phyloP scores from a whole-genome alignment of 192 early-diverging fungal species.

The Pilaira anomala region DNA sequence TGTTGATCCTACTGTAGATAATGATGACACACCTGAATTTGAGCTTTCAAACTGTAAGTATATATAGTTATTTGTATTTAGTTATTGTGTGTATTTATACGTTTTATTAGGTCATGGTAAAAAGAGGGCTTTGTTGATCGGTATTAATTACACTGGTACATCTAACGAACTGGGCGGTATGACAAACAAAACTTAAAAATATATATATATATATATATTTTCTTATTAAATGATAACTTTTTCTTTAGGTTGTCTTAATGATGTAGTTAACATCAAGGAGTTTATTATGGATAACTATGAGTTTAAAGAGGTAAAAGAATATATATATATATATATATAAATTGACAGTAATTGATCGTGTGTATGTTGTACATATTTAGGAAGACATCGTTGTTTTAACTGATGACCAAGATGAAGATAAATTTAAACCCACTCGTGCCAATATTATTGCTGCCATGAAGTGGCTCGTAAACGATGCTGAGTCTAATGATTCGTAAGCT shows the following conservation, averaged over 20 bases:
- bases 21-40: slow-evolving; percentile 31
- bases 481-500: slow-evolving; percentile 67
- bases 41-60: slow-evolving; percentile 47
- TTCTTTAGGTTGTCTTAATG: slow-evolving; percentile 71
- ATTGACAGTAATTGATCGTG: background rate
- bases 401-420: slow-evolving; percentile 65
- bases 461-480: slow-evolving; percentile 75
- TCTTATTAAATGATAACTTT: background rate
- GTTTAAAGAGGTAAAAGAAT: slow-evolving; percentile 44
- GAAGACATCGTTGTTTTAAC: slow-evolving; percentile 73
- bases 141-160: slow-evolving; percentile 84
- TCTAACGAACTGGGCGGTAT: slow-evolving; percentile 54
- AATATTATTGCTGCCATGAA: slow-evolving; percentile 75
- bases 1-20: slow-evolving; percentile 22
- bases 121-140: slow-evolving; percentile 84
- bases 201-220: background rate
- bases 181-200: background rate
- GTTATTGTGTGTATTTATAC: background rate
- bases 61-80: no score
- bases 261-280: slow-evolving; percentile 71
- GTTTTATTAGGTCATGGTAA: slow-evolving; percentile 48
- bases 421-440: slow-evolving; percentile 63
- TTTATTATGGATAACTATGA: slow-evolving; percentile 64
- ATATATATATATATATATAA: background rate
- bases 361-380: background rate